Evolutionary conservation across 202 grass and related monocot genomes (phyloP), one percentile per base, ranked within the genome.

Genomic region (Schoenoplectus triqueter): DNA sequence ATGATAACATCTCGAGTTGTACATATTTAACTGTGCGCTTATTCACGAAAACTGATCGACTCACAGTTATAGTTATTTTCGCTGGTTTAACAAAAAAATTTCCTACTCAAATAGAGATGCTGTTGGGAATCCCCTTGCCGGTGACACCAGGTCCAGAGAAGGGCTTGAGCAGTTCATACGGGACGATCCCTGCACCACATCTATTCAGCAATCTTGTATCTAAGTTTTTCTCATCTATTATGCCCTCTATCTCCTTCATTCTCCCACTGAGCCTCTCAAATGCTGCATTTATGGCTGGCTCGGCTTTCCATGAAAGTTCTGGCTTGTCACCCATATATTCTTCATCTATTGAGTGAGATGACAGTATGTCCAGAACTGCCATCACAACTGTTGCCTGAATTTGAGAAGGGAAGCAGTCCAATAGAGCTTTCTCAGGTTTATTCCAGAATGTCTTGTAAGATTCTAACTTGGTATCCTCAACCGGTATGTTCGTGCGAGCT

Each of bases 91-190:
- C 1, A 31, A 31, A 31, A 31, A 31, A 31, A 31, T 73, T 71
- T 63, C 13, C 11, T 10, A n/a, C 40, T 93, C 81, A 93, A 83
- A 93, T 93, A 62, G 91, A 90, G 22, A 93, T 89, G 66, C 91
- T 93, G 48, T 85, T 87, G 0, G 91, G 88, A 66, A 93, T 68
- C 54, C 91, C 86, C 91, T 84, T 93, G 31, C 81, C 86, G 6
- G 89, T 93, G 45, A 87, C 84, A 4, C 86, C 86, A 5, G 80
- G 56, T n/a, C 80, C 22, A 1, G 86, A 88, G 86, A 61, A 89
- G 9, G 87, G 89, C 89, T 85, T 89, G 21, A 94, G 85, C 42
- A 89, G 86, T 84, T 89, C 80, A 14, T 91, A 94, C 7, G 80
- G 83, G 11, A 94, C 69, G 40, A 94, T 70, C 2, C 92, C 92